These are phyloP conservation scores for Pezicula rhizophila DNA, from an alignment of 2,329 filamentous ascomycete species.

Conservation along the genomic window DNA sequence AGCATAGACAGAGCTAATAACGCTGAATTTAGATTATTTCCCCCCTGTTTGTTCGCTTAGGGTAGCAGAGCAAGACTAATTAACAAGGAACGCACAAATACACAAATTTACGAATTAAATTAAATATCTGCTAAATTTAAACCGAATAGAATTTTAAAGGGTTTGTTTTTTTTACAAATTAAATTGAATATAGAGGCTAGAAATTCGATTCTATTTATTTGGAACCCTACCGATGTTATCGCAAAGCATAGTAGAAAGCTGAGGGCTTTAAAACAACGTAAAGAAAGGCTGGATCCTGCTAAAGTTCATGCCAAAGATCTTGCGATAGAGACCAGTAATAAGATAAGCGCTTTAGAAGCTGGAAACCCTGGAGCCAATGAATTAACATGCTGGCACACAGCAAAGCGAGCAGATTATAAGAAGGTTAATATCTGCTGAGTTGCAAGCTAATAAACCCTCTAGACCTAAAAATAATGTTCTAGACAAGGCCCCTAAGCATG, in stretches of 20 bases:
- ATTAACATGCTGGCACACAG: background rate
- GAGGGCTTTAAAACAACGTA: background rate
- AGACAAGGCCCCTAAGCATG: background rate
- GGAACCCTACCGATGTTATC: too few species aligned
- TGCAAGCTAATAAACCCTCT: background rate
- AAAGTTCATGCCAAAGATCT: background rate
- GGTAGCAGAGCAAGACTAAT: too few species aligned
- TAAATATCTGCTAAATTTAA: too few species aligned
- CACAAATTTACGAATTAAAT: too few species aligned
- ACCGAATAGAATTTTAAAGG: too few species aligned
- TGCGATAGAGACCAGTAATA: background rate
- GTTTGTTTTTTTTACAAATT: too few species aligned
- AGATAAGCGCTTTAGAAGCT: background rate
- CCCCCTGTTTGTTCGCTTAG: too few species aligned
- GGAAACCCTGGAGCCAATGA: background rate
- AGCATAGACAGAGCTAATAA: too few species aligned
- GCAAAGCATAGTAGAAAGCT: background rate
- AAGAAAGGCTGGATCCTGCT: background rate
- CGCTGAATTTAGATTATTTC: too few species aligned
- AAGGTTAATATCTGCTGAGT: background rate
- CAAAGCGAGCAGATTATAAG: background rate
- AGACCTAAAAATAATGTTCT: background rate
- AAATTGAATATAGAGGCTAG: too few species aligned
- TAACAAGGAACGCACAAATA: too few species aligned
- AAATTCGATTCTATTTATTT: too few species aligned